A percentile compares a stretch with the other conserved stretches of the same genome.
These are phyloP conservation scores for Byssochlamys sp. DNA, from an alignment of 2,329 filamentous ascomycete genomes.

Conservation along the genomic window DNA sequence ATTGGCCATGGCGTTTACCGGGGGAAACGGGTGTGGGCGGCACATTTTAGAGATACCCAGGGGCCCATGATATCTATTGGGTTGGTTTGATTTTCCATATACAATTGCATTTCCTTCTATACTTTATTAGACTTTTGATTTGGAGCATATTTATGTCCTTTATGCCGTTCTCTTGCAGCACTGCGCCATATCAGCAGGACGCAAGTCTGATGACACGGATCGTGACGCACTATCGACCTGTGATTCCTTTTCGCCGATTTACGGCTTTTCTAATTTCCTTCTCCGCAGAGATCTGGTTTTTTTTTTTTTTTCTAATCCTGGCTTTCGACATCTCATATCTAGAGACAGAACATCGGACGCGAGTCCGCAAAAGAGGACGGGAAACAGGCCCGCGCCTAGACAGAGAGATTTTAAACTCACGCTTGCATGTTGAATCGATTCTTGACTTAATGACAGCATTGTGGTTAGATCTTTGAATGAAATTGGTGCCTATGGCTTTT, in stretches of 20 bases:
- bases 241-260: neutral
- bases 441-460: neutral
- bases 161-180: neutral
- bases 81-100: neutral
- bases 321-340: neutral
- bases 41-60: neutral
- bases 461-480: neutral
- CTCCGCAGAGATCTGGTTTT: neutral
- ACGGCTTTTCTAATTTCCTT: conserved; percentile 2
- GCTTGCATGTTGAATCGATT: neutral
- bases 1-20: neutral
- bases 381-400: neutral
- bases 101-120: neutral
- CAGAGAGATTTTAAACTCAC: neutral
- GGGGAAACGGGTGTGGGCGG: neutral
- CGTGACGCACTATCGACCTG: neutral
- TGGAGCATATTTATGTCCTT: neutral
- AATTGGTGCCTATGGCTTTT: neutral
- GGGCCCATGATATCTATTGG: neutral
- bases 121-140: neutral
- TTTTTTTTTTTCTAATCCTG: neutral
- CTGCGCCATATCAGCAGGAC: neutral
- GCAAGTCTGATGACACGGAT: neutral
- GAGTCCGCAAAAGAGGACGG: conserved; percentile 3
- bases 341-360: conserved; percentile 6